Percentiles rank a stretch among this genome's conserved stretches.
Conservation (phyloP, 2,329 filamentous ascomycete species). For the Exutisphaerella laricina region DNA sequence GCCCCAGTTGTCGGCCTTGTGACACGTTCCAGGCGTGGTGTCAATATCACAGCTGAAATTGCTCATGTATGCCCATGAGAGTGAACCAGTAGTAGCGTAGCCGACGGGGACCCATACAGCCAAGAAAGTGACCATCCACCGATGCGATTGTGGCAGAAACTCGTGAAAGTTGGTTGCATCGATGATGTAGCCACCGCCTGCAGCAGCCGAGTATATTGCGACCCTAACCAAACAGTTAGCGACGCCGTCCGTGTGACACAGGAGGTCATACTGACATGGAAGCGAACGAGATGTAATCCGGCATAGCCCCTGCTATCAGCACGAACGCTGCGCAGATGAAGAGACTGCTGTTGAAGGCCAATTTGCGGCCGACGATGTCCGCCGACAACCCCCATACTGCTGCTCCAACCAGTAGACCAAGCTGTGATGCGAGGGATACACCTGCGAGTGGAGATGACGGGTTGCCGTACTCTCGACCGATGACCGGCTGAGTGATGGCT, state of each 20-base stretch:
- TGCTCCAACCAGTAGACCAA: conserved; percentile 40
- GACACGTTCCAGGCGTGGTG: conserved; percentile 6
- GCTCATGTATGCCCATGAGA: conserved; percentile 40
- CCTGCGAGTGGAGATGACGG: conserved; percentile 27
- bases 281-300: conserved; percentile 25
- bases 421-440: conserved; percentile 38
- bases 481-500: conserved; percentile 32
- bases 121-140: conserved; percentile 27
- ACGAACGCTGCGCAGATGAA: conserved; percentile 24
- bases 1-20: conserved; percentile 21
- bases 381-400: conserved; percentile 23
- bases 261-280: too few relatives aligned
- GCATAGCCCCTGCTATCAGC: conserved; percentile 25
- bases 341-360: conserved; percentile 24
- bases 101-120: conserved; percentile 25
- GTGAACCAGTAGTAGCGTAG: conserved; percentile 23
- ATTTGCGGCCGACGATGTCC: conserved; percentile 18
- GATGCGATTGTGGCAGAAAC: conserved; percentile 21
- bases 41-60: conserved; percentile 9
- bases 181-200: conserved; percentile 28
- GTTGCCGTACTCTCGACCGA: conserved; percentile 26
- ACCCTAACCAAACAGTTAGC: too few relatives aligned
- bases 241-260: too few relatives aligned
- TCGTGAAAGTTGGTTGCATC: conserved; percentile 29
- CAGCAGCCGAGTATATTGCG: conserved; percentile 25